Base-by-base conservation (phyloP, 2,329 filamentous ascomycete genomes). In the Hirsutella thompsonii region DNA sequence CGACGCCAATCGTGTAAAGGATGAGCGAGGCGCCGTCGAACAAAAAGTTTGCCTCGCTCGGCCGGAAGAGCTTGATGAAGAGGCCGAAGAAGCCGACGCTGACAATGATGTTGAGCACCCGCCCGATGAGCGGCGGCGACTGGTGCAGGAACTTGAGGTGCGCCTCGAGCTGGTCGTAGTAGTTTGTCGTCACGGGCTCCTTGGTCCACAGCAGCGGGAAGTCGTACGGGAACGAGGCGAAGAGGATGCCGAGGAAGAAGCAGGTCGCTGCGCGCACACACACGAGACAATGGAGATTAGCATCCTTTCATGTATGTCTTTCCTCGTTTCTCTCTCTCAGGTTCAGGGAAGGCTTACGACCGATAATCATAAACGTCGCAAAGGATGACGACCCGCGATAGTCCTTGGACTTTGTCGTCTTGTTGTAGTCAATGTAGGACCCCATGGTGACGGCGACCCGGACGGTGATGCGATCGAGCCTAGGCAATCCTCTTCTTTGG, bases 241-340 rank as follows among this genome's bases (percentile, higher is more conserved):
- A 98, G 63, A 98, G 81, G 62, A 96, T 88, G 53, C 92, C 92
- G 49, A 98, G 83, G 76, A 96, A 94, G 76, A 98, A 98, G 63
- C 86, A 94, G 49, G 84, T 88, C 48, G 83, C 83, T 89, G 53
- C 30, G 47, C 28, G 11, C 39, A 34, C 39, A n/a, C n/a, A n/a
- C n/a, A n/a, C n/a, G n/a, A 8, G 20, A n/a, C 19, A 36, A 20
- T 5, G 23, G 18, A 13, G 13, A 21, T 20, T 4, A 13, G 21
- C 9, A 21, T 11, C 26, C 16, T 9, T 8, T n/a, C 8, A 5
- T 10, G 14, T 5, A 18, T 16, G n/a, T n/a, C n/a, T n/a, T n/a
- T n/a, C n/a, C n/a, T n/a, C n/a, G n/a, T n/a, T n/a, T n/a, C n/a
- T n/a, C n/a, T n/a, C n/a, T n/a, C n/a, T n/a, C n/a, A n/a, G n/a